Conservation (phyloP, 768 basidiomycete species). For the Russula sp. region DNA sequence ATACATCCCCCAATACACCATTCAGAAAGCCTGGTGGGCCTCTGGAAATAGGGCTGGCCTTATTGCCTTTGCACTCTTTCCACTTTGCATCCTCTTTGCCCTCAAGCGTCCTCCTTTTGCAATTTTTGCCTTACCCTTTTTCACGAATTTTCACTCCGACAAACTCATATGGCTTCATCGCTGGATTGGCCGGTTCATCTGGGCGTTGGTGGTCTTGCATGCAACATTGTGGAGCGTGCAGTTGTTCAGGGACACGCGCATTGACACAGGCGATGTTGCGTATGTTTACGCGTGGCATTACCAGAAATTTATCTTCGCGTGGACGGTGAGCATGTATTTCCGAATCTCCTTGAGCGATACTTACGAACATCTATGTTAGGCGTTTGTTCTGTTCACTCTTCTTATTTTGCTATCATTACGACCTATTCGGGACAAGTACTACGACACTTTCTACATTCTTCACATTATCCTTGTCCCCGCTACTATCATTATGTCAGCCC, state of each 20-base stretch:
- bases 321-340: constrained; percentile 43
- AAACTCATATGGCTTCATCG: constrained; percentile 70
- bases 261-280: constrained; percentile 42
- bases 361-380: constrained; percentile 40
- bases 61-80: constrained; percentile 69
- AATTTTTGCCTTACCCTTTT: constrained; percentile 58
- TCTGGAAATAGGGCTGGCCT: constrained; percentile 63
- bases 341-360: constrained; percentile 9
- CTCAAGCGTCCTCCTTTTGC: constrained; percentile 73
- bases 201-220: constrained; percentile 59
- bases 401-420: constrained; percentile 51
- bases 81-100: constrained; percentile 65
- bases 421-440: constrained; percentile 51
- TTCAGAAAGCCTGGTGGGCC: constrained; percentile 70
- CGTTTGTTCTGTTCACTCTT: constrained; percentile 52
- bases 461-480: constrained; percentile 63
- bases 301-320: constrained; percentile 60
- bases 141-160: constrained; percentile 69
- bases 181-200: constrained; percentile 69
- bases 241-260: constrained; percentile 50
- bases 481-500: constrained; percentile 56
- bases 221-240: constrained; percentile 69
- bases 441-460: constrained; percentile 62
- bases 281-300: constrained; percentile 57
- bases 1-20: constrained; percentile 54